Conservation (phyloP, 2,329 filamentous ascomycete genomes). For the Aspergillus brasiliensis region DNA sequence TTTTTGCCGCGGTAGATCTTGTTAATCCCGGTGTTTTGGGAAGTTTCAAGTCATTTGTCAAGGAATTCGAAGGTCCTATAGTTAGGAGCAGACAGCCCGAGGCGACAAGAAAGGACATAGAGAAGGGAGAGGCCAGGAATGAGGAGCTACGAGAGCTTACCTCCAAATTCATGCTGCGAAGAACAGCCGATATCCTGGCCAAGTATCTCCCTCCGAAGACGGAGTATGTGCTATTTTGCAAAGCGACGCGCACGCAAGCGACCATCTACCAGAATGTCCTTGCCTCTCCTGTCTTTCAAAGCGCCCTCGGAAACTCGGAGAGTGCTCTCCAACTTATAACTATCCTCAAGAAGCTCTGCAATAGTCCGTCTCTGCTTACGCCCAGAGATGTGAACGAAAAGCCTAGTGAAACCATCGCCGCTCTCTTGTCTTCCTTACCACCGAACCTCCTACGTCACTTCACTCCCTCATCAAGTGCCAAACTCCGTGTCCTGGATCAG, state of each 20-base stretch:
- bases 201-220: conserved; percentile 68
- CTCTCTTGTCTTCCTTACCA: conserved; percentile 58
- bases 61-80: conserved; percentile 66
- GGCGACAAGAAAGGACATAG: conserved; percentile 61
- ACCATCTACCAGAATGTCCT: conserved; percentile 65
- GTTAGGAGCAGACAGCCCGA: conserved; percentile 65
- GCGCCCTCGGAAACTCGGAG: conserved; percentile 63
- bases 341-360: conserved; percentile 73
- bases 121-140: conserved; percentile 64
- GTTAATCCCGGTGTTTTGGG: conserved; percentile 68
- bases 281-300: conserved; percentile 64
- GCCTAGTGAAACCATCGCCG: conserved; percentile 50
- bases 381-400: conserved; percentile 52
- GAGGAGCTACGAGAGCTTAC: conserved; percentile 64
- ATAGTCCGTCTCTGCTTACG: conserved; percentile 65
- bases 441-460: conserved; percentile 55
- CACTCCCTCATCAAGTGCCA: conserved; percentile 62
- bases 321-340: conserved; percentile 69
- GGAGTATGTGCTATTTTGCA: conserved; percentile 68
- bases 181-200: conserved; percentile 67
- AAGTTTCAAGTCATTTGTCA: conserved; percentile 63
- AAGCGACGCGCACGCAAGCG: conserved; percentile 62
- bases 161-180: conserved; percentile 65
- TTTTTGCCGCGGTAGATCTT: conserved; percentile 68
- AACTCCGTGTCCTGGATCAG: conserved; percentile 67